Percentiles rank a stretch among this genome's conserved stretches.
phyloP scores from a whole-genome alignment of 805 yeast genomes.

The Blastobotrys peoriensis region DNA sequence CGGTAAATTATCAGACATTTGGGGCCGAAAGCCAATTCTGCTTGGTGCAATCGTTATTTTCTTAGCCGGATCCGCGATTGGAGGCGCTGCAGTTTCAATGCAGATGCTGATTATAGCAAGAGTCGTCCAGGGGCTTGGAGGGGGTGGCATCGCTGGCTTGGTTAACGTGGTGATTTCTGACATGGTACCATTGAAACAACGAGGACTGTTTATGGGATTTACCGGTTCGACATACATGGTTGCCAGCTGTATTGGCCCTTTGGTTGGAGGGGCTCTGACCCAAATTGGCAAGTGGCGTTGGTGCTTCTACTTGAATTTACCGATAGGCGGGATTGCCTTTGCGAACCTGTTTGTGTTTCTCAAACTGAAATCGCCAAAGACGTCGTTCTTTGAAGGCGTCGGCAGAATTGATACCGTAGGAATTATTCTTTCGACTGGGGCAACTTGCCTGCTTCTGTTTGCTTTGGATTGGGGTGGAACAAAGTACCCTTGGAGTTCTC shows the following conservation, averaged over 20 bases:
- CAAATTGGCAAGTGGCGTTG: slow-evolving; percentile 44
- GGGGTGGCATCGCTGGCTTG: slow-evolving; percentile 54
- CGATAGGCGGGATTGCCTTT: slow-evolving; percentile 31
- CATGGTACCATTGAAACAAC: slow-evolving; percentile 19
- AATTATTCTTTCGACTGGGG: slow-evolving; percentile 42
- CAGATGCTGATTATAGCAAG: slow-evolving; percentile 60
- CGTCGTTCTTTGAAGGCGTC: slow-evolving; percentile 35
- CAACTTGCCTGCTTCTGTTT: slow-evolving; percentile 38
- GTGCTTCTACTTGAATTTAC: slow-evolving; percentile 45
- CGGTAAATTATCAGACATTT: slow-evolving; percentile 56
- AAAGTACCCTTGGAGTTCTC: slow-evolving; percentile 47
- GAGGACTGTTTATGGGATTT: slow-evolving; percentile 22
- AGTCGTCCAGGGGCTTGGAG: slow-evolving; percentile 64
- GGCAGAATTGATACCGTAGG: slow-evolving; percentile 50
- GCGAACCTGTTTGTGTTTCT: slow-evolving; percentile 18
- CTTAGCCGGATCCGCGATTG: slow-evolving; percentile 36
- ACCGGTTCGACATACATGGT: slow-evolving; percentile 21
- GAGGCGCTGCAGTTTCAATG: slow-evolving; percentile 41
- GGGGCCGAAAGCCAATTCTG: slow-evolving; percentile 30
- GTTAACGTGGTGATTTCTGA: slow-evolving; percentile 50
- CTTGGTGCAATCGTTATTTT: slow-evolving; percentile 35
- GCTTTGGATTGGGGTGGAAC: slow-evolving; percentile 52
- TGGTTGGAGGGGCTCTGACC: slow-evolving; percentile 47
- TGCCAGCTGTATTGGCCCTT: slow-evolving; percentile 44
- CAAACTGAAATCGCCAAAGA: slow-evolving; percentile 33